Base-by-base conservation (phyloP, 2,329 filamentous ascomycete genomes). In the Neopestalotiopsis rosae region DNA sequence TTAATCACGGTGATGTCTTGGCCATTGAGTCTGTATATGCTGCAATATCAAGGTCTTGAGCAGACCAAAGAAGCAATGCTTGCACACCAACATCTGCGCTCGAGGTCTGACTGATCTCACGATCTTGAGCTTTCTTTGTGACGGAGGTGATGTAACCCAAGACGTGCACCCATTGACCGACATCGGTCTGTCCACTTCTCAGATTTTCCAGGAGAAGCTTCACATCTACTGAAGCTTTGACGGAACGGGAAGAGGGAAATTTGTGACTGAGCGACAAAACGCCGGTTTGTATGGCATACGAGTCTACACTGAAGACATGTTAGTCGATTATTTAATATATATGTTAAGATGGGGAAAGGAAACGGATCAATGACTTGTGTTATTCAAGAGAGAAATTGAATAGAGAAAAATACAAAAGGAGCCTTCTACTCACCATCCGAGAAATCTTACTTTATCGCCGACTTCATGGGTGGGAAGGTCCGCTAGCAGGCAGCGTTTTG, bases 131-230 rank as follows among this genome's bases (percentile, higher is more conserved):
- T 62, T 42, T 62, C 14, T n/a, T 52, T 3, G 13, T 34, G 61
- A 74, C 65, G 58, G 77, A 77, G 56, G 83, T 86, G 67, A 95
- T 84, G 78, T 97, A 97, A 5, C 95, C 95, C 72, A 98, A 88
- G 3, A 98, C 86, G 77, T 98, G 97, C 64, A 98, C 81, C 94
- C 95, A 98, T 69, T 91, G 87, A n/a, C 95, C 95, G 32, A 92
- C 82, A 65, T 90, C 86, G 66, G 92, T 86, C 65, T 92, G 85
- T 68, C 90, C 86, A 28, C 86, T 81, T 24, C 87, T 88, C 69
- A 96, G 81, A 10, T 82, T 86, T 74, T 90, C 87, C 5, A 97
- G 85, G 2, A 97, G 80, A 72, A 95, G 88, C 66, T 88, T 86
- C 69, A 97, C 86, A 75, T 96, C 89, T 45, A 97, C 92, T 49